Base-by-base conservation (phyloP, 2,329 filamentous ascomycete genomes). In the Akanthomyces lecanii region DNA sequence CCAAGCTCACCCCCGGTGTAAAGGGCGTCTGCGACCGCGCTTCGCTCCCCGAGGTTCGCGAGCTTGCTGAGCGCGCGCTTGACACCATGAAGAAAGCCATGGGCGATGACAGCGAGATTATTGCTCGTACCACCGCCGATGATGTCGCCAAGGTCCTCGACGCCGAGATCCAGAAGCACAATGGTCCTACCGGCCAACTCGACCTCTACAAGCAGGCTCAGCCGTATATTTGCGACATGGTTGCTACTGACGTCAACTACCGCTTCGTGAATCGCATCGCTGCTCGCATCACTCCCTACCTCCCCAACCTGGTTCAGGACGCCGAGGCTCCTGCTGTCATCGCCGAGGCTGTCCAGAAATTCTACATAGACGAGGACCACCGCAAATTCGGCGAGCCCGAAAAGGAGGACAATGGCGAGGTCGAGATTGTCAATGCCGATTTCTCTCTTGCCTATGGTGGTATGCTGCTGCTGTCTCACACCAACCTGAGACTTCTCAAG, bases 391-490 rank as follows among this genome's bases (percentile, higher is more conserved):
- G 93, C 67, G 86, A 89, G 61, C 91, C 92, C 2, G 83, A 91
- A 67, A 90, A 93, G 75, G 91, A 95, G 66, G 92, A 97, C 65
- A 91, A 96, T 65, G 93, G 92, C 64, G 95, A 99, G 78, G 82
- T 89, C 25, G 95, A 98, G 77, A 97, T 99, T 72, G 95, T 99
- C 74, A 98, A 99, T 71, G 94, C 95, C 52, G 90, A 95, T 73
- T 99, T 99, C 81, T 99, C 95, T 23, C 85, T 99, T 28, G 95
- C 93, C 54, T 99, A 99, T 72, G 95, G 95, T 74, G 95, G 95
- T 71, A 98, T 97, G 93, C 86, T 99, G 68, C 81, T 99, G 65
- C 85, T 99, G 25, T 97, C 92, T 5, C 95, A 98, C 79, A 97
- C 95, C 68, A 98, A 97, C 75, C 82, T 99, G 50, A 89, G 92